A percentile compares a stretch with the other conserved stretches of the same genome.
These are phyloP conservation scores for Microbotryum silenes-acaulis DNA, from an alignment of 1,284 basidiomycete genomes.

Conservation along the genomic window DNA sequence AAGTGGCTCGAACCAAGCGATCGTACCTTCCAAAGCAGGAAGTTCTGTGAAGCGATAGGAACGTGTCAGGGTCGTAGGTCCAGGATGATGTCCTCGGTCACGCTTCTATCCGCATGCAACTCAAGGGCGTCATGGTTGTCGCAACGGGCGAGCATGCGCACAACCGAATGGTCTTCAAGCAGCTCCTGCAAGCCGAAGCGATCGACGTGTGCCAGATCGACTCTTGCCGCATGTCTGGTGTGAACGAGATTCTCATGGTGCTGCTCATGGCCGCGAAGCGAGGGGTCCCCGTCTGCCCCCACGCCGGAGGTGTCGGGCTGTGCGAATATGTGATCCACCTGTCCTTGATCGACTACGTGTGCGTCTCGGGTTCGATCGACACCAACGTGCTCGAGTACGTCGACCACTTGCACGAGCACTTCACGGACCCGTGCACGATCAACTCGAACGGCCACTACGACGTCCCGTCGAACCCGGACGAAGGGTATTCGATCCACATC, in stretches of 20 bases:
- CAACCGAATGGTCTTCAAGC: conserved; percentile 92
- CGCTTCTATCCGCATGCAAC: conserved; percentile 66
- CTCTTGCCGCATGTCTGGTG: conserved; percentile 83
- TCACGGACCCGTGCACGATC: conserved; percentile 79
- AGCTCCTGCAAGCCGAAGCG: conserved; percentile 82
- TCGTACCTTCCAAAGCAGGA: no score
- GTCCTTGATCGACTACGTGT: conserved; percentile 81
- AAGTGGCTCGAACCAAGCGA: no score
- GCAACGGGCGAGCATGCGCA: conserved; percentile 87
- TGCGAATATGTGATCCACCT: conserved; percentile 85
- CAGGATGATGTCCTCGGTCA: conserved; percentile 73
- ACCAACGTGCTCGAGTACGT: conserved; percentile 80
- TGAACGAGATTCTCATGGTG: conserved; percentile 88
- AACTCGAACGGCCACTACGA: conserved; percentile 79
- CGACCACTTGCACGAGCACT: conserved; percentile 89
- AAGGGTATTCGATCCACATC: conserved; percentile 43
- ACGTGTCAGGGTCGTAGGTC: no score
- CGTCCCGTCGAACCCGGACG: conserved; percentile 41
- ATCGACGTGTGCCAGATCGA: conserved; percentile 97
- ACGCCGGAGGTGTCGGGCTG: conserved; percentile 89
- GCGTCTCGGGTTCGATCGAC: conserved; percentile 82
- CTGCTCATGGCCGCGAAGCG: conserved; percentile 90
- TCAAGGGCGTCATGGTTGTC: conserved; percentile 82
- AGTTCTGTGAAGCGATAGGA: no score
- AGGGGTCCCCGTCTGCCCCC: conserved; percentile 81